Conservation (phyloP, 805 yeast species). For the Lipomyces orientalis region DNA sequence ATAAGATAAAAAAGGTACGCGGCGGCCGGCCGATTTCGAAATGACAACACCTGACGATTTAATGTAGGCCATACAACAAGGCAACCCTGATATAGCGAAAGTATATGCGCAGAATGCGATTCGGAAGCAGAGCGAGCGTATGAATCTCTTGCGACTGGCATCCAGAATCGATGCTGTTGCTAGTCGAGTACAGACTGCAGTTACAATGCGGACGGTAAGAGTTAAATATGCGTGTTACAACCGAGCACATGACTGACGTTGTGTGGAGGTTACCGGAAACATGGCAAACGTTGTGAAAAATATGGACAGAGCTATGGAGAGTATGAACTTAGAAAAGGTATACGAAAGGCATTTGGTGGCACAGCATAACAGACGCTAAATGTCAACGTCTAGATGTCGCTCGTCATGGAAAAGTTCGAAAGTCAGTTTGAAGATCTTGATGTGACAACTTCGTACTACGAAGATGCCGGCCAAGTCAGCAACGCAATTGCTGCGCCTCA, state of each 20-base stretch:
- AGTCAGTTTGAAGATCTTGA: slow-evolving; percentile 95
- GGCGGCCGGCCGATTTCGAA: not conserved
- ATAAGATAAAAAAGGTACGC: slow-evolving; percentile 74
- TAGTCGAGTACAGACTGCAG: slow-evolving; percentile 94
- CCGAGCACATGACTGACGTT: not conserved
- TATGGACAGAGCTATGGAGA: slow-evolving; percentile 94
- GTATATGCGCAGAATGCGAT: slow-evolving; percentile 96
- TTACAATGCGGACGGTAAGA: slow-evolving; percentile 74
- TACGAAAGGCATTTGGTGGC: not conserved
- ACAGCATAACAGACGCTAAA: not conserved
- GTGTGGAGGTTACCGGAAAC: slow-evolving; percentile 76
- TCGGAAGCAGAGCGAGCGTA: slow-evolving; percentile 83
- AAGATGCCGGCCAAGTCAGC: slow-evolving; percentile 83
- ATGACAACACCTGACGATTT: not conserved
- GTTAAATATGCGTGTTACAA: not conserved
- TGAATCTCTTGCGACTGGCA: slow-evolving; percentile 79
- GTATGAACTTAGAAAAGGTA: slow-evolving; percentile 85
- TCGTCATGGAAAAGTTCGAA: slow-evolving; percentile 97
- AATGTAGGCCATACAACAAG: slow-evolving; percentile 69
- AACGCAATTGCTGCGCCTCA: slow-evolving; percentile 91
- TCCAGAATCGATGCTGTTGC: slow-evolving; percentile 96
- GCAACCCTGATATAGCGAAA: slow-evolving; percentile 89
- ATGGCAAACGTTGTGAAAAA: slow-evolving; percentile 93
- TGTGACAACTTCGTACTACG: slow-evolving; percentile 91
- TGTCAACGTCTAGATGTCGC: slow-evolving; percentile 58